Evolutionary conservation across 2,329 filamentous ascomycete genomes (phyloP).

Genomic region (Colletotrichum tabaci): DNA sequence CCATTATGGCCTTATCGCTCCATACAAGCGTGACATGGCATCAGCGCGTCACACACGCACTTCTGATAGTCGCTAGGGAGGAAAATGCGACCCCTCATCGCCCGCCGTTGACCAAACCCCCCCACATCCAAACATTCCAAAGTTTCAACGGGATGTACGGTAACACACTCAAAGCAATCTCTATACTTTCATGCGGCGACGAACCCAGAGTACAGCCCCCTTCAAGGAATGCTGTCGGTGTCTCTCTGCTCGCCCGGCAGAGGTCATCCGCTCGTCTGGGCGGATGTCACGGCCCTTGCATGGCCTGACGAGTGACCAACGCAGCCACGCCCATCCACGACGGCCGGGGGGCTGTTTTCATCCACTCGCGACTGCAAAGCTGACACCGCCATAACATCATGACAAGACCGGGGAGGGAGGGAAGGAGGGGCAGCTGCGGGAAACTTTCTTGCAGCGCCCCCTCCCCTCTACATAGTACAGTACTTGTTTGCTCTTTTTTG

Average conservation of each 20-base stretch:
- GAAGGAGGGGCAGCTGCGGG: background rate
- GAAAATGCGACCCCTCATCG: background rate
- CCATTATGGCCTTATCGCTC: conserved; percentile 15
- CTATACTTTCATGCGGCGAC: background rate
- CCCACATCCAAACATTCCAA: conserved; percentile 11
- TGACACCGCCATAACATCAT: conserved; percentile 39
- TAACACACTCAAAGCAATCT: background rate
- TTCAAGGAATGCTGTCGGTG: background rate
- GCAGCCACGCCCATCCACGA: conserved; percentile 39
- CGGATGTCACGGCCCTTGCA: conserved; percentile 19
- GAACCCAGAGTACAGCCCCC: conserved; percentile 2
- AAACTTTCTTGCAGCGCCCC: conserved; percentile 7
- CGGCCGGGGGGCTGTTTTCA: conserved; percentile 34
- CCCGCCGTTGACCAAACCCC: conserved; percentile 8
- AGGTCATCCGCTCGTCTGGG: conserved; percentile 34
- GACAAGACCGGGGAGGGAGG: background rate
- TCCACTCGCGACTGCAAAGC: conserved; percentile 31
- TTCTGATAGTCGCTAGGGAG: conserved; percentile 9
- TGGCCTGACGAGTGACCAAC: conserved; percentile 35
- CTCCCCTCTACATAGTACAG: background rate
- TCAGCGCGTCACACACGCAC: conserved; percentile 8
- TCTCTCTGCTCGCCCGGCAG: conserved; percentile 28
- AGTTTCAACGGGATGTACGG: conserved; percentile 5
- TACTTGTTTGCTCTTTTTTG: too few species aligned
- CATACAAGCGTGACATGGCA: conserved; percentile 3